phyloP scores from a whole-genome alignment of 768 basidiomycete species.

The Leccinum truebloodii region DNA sequence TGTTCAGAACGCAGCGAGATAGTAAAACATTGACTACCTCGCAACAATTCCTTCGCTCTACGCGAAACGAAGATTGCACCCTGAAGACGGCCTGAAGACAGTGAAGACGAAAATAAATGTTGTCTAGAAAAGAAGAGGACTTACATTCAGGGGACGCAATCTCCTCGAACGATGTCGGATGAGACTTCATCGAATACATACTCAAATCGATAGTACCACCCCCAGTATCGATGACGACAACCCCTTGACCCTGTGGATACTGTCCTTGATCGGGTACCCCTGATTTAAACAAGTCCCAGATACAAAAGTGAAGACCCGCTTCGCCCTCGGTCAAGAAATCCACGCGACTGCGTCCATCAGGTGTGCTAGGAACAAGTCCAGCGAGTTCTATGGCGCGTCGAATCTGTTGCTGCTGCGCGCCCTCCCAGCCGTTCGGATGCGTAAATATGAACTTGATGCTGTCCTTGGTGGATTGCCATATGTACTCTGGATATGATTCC shows the following conservation, averaged over 20 bases:
- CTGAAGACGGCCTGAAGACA: conserved; percentile 35
- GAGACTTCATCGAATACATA: conserved; percentile 33
- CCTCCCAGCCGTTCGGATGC: conserved; percentile 68
- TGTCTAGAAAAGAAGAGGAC: not conserved
- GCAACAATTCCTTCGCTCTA: conserved; percentile 30
- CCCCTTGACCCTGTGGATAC: conserved; percentile 27
- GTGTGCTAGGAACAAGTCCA: conserved; percentile 45
- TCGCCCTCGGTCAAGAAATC: conserved; percentile 62
- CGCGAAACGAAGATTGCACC: conserved; percentile 40
- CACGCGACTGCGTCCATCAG: conserved; percentile 40
- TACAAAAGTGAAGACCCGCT: conserved; percentile 57
- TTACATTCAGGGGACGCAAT: conserved; percentile 34
- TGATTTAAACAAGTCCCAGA: conserved; percentile 34
- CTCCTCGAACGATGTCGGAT: conserved; percentile 36
- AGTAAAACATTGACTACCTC: conserved; percentile 26
- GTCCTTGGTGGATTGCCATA: conserved; percentile 45
- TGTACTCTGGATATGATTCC: conserved; percentile 42
- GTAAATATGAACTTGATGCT: conserved; percentile 51
- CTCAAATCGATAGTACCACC: conserved; percentile 44
- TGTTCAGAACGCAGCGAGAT: not conserved
- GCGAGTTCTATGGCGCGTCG: conserved; percentile 51
- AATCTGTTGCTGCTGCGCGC: conserved; percentile 53
- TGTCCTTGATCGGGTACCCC: conserved; percentile 12
- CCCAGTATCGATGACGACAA: conserved; percentile 52
- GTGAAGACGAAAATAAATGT: not conserved